phyloP scores from a whole-genome alignment of 2,329 filamentous ascomycete genomes.

The Davidsoniella neocaledoniae region DNA sequence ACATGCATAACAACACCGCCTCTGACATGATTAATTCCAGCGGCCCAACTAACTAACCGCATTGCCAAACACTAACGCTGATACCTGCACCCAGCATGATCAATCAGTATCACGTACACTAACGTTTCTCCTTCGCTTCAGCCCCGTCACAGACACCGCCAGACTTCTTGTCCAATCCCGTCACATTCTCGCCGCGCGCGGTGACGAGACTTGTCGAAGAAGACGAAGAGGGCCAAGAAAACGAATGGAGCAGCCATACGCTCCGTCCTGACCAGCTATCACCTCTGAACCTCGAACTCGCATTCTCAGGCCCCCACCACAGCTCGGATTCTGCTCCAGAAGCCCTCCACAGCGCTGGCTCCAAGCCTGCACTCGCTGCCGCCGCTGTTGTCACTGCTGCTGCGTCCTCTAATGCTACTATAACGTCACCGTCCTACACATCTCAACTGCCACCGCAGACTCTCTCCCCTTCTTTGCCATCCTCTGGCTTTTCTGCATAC shows the following conservation, averaged over 20 bases:
- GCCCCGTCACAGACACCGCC: conserved; percentile 43
- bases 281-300: conserved; percentile 2
- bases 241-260: conserved; percentile 35
- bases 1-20: too few species aligned
- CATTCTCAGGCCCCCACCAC: not conserved
- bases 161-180: conserved; percentile 35
- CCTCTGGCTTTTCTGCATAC: too few species aligned
- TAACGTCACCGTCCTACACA: not conserved
- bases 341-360: not conserved
- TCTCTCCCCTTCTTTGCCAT: not conserved
- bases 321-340: not conserved
- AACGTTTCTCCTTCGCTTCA: conserved; percentile 17
- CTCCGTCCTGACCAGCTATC: conserved; percentile 24
- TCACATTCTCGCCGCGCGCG: conserved; percentile 34
- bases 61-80: too few species aligned
- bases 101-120: conserved; percentile 1
- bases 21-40: too few species aligned
- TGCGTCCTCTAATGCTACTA: not conserved
- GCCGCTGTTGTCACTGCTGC: not conserved
- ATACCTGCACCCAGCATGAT: too few species aligned
- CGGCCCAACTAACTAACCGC: too few species aligned
- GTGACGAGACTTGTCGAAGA: conserved; percentile 36
- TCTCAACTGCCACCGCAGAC: not conserved
- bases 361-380: not conserved
- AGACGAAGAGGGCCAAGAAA: conserved; percentile 26